A percentile compares a stretch with the other conserved stretches of the same genome.
Evolutionary conservation across 2,329 filamentous ascomycete genomes (phyloP).

Genomic region (Rhynchosporium agropyri): DNA sequence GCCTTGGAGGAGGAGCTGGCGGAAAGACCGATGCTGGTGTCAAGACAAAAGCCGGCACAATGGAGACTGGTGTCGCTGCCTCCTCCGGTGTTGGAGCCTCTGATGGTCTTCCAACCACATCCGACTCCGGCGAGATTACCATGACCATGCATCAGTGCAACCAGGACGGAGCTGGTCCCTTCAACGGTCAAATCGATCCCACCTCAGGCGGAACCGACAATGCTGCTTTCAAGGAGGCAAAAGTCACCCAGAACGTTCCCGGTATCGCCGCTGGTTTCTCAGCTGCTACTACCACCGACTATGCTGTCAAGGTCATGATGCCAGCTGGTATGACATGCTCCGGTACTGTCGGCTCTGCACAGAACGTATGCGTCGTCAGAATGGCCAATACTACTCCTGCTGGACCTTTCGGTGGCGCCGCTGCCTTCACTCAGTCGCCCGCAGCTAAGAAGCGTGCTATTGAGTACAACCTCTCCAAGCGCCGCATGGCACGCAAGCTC

Average conservation of each 20-base stretch:
- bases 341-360: conserved; percentile 58
- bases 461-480: conserved; percentile 50
- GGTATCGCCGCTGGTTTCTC: conserved; percentile 59
- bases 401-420: conserved; percentile 67
- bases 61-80: conserved; percentile 56
- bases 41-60: conserved; percentile 51
- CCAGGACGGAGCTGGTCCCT: conserved; percentile 68
- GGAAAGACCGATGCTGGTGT: conserved; percentile 45
- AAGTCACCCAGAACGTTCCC: conserved; percentile 57
- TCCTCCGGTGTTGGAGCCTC: conserved; percentile 57
- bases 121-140: conserved; percentile 61
- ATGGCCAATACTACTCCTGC: conserved; percentile 43
- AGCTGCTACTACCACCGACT: conserved; percentile 62
- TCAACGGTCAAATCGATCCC: conserved; percentile 61
- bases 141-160: conserved; percentile 72
- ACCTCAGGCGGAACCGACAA: conserved; percentile 65
- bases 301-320: conserved; percentile 66
- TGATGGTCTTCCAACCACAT: conserved; percentile 58
- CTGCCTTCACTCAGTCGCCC: conserved; percentile 63
- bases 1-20: neutral
- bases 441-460: conserved; percentile 63
- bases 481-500: conserved; percentile 41
- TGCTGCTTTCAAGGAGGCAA: conserved; percentile 60
- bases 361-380: conserved; percentile 68
- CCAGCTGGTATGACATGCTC: conserved; percentile 68